These are phyloP conservation scores for sweet orange (Citrus sinensis) DNA, from an alignment of 345 rosid genomes.

Conservation along the genomic window DVS_A1.0 CM039165.1:29817001-29817500, in stretches of 20 bases:
- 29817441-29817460: not conserved
- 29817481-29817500: not conserved
- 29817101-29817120: slow-evolving; percentile 50
- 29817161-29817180: not conserved
- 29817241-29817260: not conserved
- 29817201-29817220: not conserved
- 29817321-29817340: not conserved
- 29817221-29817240: not conserved
- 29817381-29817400: not conserved
- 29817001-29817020: slow-evolving; percentile 70
- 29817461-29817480: not conserved
- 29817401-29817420: not conserved
- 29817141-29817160: slow-evolving; percentile 63
- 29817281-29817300: not conserved
- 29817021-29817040: slow-evolving; percentile 76
- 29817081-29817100: slow-evolving; percentile 63
- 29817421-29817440: not conserved
- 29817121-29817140: slow-evolving; percentile 42
- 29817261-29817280: not conserved
- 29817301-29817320: not conserved
- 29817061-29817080: slow-evolving; percentile 70
- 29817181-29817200: not conserved
- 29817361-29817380: not conserved
- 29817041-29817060: slow-evolving; percentile 78
- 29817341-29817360: not conserved